Percentiles rank a stretch among this genome's conserved stretches.
Evolutionary conservation across 768 basidiomycete genomes (phyloP).

Genomic region (Hypholoma fasciculare): DNA sequence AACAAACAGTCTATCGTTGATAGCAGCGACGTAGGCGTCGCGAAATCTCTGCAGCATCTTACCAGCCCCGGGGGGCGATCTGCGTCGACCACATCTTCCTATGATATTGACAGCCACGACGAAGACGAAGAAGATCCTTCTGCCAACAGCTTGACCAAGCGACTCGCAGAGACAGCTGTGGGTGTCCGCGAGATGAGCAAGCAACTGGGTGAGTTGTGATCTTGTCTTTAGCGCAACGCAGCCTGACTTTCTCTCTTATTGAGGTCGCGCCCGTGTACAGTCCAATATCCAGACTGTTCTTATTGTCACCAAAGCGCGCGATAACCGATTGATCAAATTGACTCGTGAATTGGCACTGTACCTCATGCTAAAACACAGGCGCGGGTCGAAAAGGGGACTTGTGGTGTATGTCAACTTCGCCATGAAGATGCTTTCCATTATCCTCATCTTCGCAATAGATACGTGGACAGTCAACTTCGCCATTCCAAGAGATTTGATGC

Average conservation of each 20-base stretch:
- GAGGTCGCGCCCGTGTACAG: conserved; percentile 90
- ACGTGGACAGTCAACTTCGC: conserved; percentile 91
- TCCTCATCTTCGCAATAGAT: conserved; percentile 44
- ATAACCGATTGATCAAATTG: conserved; percentile 93
- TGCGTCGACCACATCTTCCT: conserved; percentile 8
- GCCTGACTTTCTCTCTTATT: conserved; percentile 8
- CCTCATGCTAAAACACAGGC: conserved; percentile 85
- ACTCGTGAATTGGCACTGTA: conserved; percentile 94
- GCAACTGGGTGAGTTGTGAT: conserved; percentile 72
- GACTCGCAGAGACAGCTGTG: conserved; percentile 95
- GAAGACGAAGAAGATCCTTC: conserved; percentile 49
- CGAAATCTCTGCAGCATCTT: conserved; percentile 44
- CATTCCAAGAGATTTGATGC: conserved; percentile 94
- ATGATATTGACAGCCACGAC: conserved; percentile 8
- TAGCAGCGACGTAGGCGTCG: conserved; percentile 45
- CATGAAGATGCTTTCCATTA: conserved; percentile 1
- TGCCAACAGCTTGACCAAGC: conserved; percentile 80
- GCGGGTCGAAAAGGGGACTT: conserved; percentile 69
- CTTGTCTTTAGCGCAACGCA: conserved; percentile 2
- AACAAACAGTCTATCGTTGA: conserved; percentile 40
- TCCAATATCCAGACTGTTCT: conserved; percentile 92
- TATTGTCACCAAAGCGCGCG: conserved; percentile 96
- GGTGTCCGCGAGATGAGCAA: conserved; percentile 99
- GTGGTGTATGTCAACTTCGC: conserved; percentile 63
- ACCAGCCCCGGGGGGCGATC: conserved; percentile 15